Evolutionary conservation across 2,329 filamentous ascomycete species (phyloP), one percentile per base, ranked within the genome.

Genomic region (Clonostachys solani): DNA sequence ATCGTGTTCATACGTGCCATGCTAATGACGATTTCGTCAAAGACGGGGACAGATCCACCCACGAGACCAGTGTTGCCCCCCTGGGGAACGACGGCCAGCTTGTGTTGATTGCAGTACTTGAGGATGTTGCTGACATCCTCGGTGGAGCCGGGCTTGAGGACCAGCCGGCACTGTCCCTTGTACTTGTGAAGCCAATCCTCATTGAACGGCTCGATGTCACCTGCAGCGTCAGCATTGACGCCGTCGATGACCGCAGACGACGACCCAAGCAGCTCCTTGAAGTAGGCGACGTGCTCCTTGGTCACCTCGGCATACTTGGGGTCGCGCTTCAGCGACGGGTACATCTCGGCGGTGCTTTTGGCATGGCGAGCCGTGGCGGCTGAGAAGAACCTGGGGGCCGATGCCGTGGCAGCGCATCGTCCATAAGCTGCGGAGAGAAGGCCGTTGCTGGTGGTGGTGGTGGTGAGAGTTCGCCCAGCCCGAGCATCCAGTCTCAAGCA

Each of bases 171-270:
- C 68, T 96, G 91, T 33, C 94, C 95, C 51, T 89, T 85, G 73
- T 96, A 99, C 72, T 99, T 99, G 68, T 89, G 86, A 92, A 99
- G 96, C 94, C 95, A 99, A 71, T 99, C 94, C 63, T 85, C 83
- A 69, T 99, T 99, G 78, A 91, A 99, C 8, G 88, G 81, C 63
- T 94, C 89, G 54, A 97, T 78, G 62, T 97, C 94, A 58, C 89
- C 87, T 13, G 83, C 64, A 33, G 71, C 83, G 66, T 92, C 83
- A 23, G 52, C 53, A 5, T 83, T 89, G 47, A 96, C 78, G 44
- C 89, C 89, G 63, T 96, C 92, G 51, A 97, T 81, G 45, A 96
- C 77, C 3, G 90, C 91, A 35, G 87, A 88, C 35, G 86, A 82
- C 43, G 80, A 78, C 47, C 90, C 89, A 34, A 99, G 78, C n/a